phyloP scores from a whole-genome alignment of 2,329 filamentous ascomycete species.

The Metarhizium sp. region DNA sequence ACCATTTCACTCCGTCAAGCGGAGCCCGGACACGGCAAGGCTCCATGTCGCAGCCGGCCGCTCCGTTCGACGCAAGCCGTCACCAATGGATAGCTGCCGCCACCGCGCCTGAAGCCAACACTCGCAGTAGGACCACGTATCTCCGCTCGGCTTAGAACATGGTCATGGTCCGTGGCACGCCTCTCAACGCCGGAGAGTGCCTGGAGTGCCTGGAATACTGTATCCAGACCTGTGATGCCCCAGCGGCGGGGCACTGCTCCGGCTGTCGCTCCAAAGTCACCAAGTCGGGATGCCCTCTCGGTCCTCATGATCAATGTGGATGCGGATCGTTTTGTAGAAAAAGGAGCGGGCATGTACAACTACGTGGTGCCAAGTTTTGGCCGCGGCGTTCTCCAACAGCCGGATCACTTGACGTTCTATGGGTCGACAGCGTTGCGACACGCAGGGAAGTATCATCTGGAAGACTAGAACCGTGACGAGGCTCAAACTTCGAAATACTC shows the following conservation, averaged over 20 bases:
- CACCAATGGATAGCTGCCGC: constrained; percentile 36
- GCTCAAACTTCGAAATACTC: constrained; percentile 46
- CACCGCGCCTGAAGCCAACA: constrained; percentile 56
- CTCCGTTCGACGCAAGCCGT: constrained; percentile 29
- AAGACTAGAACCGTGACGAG: constrained; percentile 26
- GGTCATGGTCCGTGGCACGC: constrained; percentile 52
- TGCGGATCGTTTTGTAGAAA: constrained; percentile 55
- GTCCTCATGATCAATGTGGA: constrained; percentile 51
- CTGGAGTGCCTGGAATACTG: constrained; percentile 44
- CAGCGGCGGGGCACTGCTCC: constrained; percentile 48
- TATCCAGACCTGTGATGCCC: constrained; percentile 38
- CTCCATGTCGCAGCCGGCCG: neutral
- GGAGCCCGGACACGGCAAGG: neutral
- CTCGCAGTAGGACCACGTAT: constrained; percentile 42
- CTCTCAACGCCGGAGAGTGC: constrained; percentile 53
- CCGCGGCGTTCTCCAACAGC: constrained; percentile 49
- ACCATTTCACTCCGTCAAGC: neutral
- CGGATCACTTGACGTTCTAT: constrained; percentile 50
- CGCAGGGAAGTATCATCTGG: constrained; percentile 48
- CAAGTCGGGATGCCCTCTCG: constrained; percentile 59
- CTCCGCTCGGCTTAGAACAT: constrained; percentile 53
- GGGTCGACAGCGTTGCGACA: constrained; percentile 47
- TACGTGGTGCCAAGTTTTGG: constrained; percentile 62
- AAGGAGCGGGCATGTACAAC: constrained; percentile 55
- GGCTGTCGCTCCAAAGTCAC: constrained; percentile 60